Evolutionary conservation across 1,284 basidiomycete genomes (phyloP), one percentile per base, ranked within the genome.

Genomic region (Cutaneotrichosporon sp.): DNA sequence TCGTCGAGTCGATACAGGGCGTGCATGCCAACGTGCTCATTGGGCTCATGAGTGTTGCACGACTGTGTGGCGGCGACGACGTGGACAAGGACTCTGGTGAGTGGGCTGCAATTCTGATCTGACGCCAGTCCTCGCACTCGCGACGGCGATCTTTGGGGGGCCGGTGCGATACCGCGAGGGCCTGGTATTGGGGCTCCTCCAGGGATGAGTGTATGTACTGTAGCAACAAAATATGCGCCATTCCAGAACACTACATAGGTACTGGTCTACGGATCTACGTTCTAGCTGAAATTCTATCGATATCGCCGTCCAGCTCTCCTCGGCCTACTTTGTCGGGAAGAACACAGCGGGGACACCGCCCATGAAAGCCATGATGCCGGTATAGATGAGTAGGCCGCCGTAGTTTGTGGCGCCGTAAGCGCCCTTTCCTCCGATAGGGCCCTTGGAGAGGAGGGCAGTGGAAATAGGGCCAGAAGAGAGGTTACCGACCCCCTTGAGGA

Each of bases 351-450:
- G 58, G 1, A 64, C 13, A 9, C 66, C 62, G 2, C 70, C 74
- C 1, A 65, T 34, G 2, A 70, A 62, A 49, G 72, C 72, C 14
- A 67, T 62, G 9, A 63, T 49, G 4, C 73, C 73, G 4, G 73
- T 73, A 62, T 72, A 76, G 46, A 76, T 64, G 34, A 76, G 50
- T 10, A 76, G 66, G 0, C 65, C 56, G 21, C 73, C 73, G 60
- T 78, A 78, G 63, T 77, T 76, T 21, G 71, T 69, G 36, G 72
- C 61, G 8, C 77, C 79, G 64, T 78, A 80, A 8, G 76, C 77
- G 16, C 79, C 79, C 0, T 70, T 66, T 0, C 73, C 74, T 16
- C 62, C 62, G 40, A 72, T 42, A 2, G 65, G 59, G 21, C 64
- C 59, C 13, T 63, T 50, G 42, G 71, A 69, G 30, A 79, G 66